Conservation (phyloP, 176 grass and related monocot genomes). For the Rhynchospora pubera region DNA sequence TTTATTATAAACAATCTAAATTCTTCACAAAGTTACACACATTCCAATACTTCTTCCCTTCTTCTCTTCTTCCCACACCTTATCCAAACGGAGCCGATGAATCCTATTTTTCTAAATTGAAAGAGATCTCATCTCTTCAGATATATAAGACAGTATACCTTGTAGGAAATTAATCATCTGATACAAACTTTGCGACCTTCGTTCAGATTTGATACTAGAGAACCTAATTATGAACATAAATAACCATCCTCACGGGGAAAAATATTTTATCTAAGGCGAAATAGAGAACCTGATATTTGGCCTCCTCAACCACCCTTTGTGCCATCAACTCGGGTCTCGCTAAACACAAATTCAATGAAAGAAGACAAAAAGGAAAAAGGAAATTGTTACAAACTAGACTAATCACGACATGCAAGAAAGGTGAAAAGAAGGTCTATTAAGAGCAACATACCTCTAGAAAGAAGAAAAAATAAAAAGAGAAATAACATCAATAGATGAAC, state of each 20-base stretch:
- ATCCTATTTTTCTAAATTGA: neutral
- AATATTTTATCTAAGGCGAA: neutral
- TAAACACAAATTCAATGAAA: neutral
- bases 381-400: neutral
- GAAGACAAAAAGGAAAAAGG: neutral
- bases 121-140: neutral
- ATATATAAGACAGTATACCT: neutral
- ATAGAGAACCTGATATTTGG: constrained; percentile 2
- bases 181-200: neutral
- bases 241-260: neutral
- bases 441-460: constrained; percentile 16
- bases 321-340: constrained; percentile 1
- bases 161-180: neutral
- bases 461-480: constrained; percentile 39
- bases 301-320: neutral
- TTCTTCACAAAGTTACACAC: too few relatives aligned
- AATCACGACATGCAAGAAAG: neutral
- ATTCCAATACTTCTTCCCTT: too few relatives aligned
- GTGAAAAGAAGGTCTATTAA: neutral
- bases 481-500: constrained; percentile 32
- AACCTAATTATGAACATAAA: neutral
- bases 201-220: neutral
- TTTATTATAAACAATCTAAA: too few relatives aligned
- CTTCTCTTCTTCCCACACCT: too few relatives aligned
- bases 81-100: too few relatives aligned